Percentiles rank a stretch among this genome's conserved stretches.
phyloP scores from a whole-genome alignment of 441 rosid species.

The Capsella rubella region DNA sequence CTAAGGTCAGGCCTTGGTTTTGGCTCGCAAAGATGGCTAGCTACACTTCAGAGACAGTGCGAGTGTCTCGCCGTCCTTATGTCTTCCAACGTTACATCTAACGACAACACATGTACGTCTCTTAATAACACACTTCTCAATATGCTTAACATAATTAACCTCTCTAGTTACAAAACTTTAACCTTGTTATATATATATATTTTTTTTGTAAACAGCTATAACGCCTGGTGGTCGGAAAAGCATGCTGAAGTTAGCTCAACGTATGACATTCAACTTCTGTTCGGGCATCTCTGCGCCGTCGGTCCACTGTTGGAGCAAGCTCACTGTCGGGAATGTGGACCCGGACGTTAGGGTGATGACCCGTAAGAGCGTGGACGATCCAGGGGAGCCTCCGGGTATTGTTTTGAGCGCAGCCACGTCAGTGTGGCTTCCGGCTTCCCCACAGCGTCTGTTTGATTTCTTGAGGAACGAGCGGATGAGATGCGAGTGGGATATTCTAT shows the following conservation, averaged over 20 bases:
- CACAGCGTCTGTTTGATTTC: slow-evolving; percentile 76
- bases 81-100: slow-evolving; percentile 61
- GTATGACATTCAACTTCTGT: slow-evolving; percentile 91
- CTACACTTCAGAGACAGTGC: slow-evolving; percentile 87
- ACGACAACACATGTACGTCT: slow-evolving; percentile 64
- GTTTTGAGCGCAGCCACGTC: slow-evolving; percentile 91
- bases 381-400: slow-evolving; percentile 92
- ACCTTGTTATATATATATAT: background rate
- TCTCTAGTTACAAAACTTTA: background rate
- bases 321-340: slow-evolving; percentile 70
- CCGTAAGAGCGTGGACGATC: slow-evolving; percentile 78
- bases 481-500: slow-evolving; percentile 93
- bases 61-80: slow-evolving; percentile 79
- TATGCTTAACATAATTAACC: background rate
- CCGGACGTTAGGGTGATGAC: slow-evolving; percentile 89
- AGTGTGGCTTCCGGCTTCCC: slow-evolving; percentile 88
- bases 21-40: slow-evolving; percentile 90
- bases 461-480: slow-evolving; percentile 87
- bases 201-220: slow-evolving; percentile 50
- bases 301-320: slow-evolving; percentile 80
- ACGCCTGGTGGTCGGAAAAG: slow-evolving; percentile 74
- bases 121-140: background rate
- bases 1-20: slow-evolving; percentile 83
- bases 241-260: slow-evolving; percentile 89
- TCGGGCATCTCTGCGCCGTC: slow-evolving; percentile 87